These are phyloP conservation scores for Leccinum griseonigrum DNA, from an alignment of 1,284 basidiomycete species.

Conservation along the genomic window DNA sequence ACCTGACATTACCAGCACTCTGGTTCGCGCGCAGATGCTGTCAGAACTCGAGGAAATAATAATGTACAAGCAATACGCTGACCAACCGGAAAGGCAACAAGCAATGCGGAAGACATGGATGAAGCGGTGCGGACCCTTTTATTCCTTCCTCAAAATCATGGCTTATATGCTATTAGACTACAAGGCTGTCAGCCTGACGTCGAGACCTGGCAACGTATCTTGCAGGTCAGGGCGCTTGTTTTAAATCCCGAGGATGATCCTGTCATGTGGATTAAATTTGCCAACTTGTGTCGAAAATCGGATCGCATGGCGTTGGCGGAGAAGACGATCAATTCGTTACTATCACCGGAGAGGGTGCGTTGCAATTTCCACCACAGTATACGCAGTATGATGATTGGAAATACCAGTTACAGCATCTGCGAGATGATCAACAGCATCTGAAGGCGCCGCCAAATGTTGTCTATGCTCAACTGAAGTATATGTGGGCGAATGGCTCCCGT, in stretches of 20 bases:
- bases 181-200: constrained; percentile 98
- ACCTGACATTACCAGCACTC: constrained; percentile 56
- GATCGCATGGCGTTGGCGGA: constrained; percentile 89
- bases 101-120: constrained; percentile 93
- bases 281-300: constrained; percentile 84
- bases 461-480: constrained; percentile 95
- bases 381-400: constrained; percentile 3
- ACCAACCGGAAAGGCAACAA: constrained; percentile 89
- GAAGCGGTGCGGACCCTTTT: constrained; percentile 61
- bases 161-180: constrained; percentile 49
- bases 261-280: constrained; percentile 96
- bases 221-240: constrained; percentile 95
- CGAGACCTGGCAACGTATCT: constrained; percentile 97
- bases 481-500: constrained; percentile 87
- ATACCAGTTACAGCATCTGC: constrained; percentile 37
- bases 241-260: constrained; percentile 93
- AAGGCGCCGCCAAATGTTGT: constrained; percentile 95
- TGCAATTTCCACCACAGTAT: constrained; percentile 9
- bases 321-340: constrained; percentile 93
- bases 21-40: constrained; percentile 98
- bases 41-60: constrained; percentile 99
- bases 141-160: neutral
- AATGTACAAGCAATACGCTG: constrained; percentile 90
- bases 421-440: constrained; percentile 54
- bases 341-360: constrained; percentile 63